Conservation (phyloP, 768 basidiomycete genomes). For the Symmetrospora coprosmae region DNA sequence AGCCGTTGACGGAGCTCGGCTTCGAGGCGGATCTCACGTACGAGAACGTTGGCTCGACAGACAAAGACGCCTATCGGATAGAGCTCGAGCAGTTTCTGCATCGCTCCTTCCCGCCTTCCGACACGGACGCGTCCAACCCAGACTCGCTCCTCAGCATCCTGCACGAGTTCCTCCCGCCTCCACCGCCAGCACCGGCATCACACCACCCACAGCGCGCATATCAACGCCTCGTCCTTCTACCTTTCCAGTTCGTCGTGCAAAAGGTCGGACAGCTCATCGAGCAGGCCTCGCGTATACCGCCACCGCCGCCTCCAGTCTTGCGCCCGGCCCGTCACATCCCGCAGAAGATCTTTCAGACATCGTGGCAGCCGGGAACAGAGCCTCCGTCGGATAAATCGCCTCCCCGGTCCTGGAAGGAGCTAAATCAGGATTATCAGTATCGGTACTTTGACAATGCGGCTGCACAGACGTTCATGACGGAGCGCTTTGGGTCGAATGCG, state of each 20-base stretch:
- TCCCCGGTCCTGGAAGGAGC: neutral
- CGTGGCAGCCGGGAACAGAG: neutral
- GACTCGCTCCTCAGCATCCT: slow-evolving; percentile 25
- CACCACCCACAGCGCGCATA: neutral
- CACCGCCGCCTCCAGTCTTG: neutral
- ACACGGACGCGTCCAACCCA: slow-evolving; percentile 16
- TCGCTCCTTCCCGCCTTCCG: slow-evolving; percentile 19
- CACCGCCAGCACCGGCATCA: neutral
- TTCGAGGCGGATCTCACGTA: slow-evolving; percentile 24
- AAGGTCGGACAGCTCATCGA: neutral
- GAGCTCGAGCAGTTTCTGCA: slow-evolving; percentile 25
- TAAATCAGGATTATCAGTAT: slow-evolving; percentile 12
- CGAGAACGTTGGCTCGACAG: slow-evolving; percentile 18
- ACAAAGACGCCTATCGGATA: neutral
- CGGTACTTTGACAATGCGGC: slow-evolving; percentile 17
- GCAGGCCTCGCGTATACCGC: neutral
- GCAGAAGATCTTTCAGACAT: slow-evolving; percentile 23
- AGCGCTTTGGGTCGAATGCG: slow-evolving; percentile 13
- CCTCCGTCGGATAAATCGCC: neutral
- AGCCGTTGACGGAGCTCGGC: slow-evolving; percentile 23
- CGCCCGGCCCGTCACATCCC: slow-evolving; percentile 13
- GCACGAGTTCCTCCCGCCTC: slow-evolving; percentile 24
- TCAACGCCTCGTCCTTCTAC: slow-evolving; percentile 2
- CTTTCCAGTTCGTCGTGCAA: neutral
- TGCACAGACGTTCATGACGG: slow-evolving; percentile 22